Base-by-base conservation (phyloP, 2,329 filamentous ascomycete species). In the Monilinia laxa region DNA sequence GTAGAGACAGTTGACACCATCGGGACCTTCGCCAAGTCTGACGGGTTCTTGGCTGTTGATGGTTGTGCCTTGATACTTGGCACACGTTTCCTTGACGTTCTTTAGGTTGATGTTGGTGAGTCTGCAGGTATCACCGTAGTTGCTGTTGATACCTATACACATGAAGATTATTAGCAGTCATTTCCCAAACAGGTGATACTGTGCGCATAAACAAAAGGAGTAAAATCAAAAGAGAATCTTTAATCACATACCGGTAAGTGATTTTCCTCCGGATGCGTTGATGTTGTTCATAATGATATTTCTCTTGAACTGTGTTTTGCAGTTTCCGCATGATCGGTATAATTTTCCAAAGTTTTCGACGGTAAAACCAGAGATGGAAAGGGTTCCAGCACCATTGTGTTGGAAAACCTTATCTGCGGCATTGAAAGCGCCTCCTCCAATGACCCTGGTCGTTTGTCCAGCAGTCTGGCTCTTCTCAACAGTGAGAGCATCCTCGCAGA, bases 311-410 rank as follows among this genome's bases (percentile, higher is more conserved):
- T 63, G 75, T 14, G 74, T 76, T 0, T 70, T 38, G 76, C 81
- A 84, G 77, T 84, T 83, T 40, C 82, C 82, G 72, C 82, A 85
- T 68, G 77, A 80, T 64, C 82, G 80, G 67, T 80, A 81, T 18
- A 84, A 74, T 71, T 84, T 84, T 60, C 82, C 82, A 54, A 80
- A 80, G 69, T 78, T 75, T 68, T 76, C 76, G 65, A 79, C 79
- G 55, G 77, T 79, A 71, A 81, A 84, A 70, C 80, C 69, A 47
- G 62, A 67, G 28, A 74, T 66, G 12, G 51, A 58, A 16, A 74
- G 63, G 28, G 77, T 79, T n/a, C 79, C 79, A 18, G 76, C 76
- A 2, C 79, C 79, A 70, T 80, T 81, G 72, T 78, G 77, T 71
- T 81, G 80, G 5, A 73, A 16, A 35, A 73, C 69, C 72, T 81